These are phyloP conservation scores for Aspergillus neoniger DNA, from an alignment of 2,329 filamentous ascomycete species.

Conservation along the genomic window DNA sequence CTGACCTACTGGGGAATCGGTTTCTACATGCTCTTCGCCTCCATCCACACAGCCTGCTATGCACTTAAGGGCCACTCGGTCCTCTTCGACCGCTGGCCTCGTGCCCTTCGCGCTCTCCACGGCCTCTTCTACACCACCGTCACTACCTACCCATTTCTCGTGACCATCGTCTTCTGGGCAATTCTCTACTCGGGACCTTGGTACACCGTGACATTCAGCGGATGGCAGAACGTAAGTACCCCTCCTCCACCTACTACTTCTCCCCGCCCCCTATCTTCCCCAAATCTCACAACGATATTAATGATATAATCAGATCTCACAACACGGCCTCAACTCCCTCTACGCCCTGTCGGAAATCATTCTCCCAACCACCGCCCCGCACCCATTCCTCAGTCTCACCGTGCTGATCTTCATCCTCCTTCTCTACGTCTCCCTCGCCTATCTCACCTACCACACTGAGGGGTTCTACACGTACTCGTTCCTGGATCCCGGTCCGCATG, in stretches of 20 bases:
- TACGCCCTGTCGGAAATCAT: slow-evolving; percentile 77
- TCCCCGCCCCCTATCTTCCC: not conserved
- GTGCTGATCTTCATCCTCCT: slow-evolving; percentile 70
- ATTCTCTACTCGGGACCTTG: slow-evolving; percentile 58
- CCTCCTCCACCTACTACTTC: slow-evolving; percentile 5
- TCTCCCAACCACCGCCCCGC: slow-evolving; percentile 64
- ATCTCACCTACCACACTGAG: slow-evolving; percentile 68
- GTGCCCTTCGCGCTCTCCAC: slow-evolving; percentile 66
- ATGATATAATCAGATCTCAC: slow-evolving; percentile 56
- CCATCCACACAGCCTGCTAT: slow-evolving; percentile 71
- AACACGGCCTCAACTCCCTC: slow-evolving; percentile 72
- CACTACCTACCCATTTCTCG: slow-evolving; percentile 66
- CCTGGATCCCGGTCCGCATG: slow-evolving; percentile 62
- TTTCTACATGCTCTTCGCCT: slow-evolving; percentile 73
- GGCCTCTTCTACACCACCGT: slow-evolving; percentile 64
- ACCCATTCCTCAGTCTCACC: slow-evolving; percentile 66
- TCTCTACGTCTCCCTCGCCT: slow-evolving; percentile 72
- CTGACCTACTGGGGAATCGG: slow-evolving; percentile 80
- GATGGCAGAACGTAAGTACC: slow-evolving; percentile 53
- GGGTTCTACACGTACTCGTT: slow-evolving; percentile 78
- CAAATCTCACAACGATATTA: too few species aligned
- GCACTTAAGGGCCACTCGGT: slow-evolving; percentile 53
- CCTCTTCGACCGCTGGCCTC: slow-evolving; percentile 62
- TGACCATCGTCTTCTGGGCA: slow-evolving; percentile 71
- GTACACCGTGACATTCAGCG: slow-evolving; percentile 54